Evolutionary conservation across 345 rosid genomes (phyloP).

Genomic region (Nephelium lappaceum): DNA sequence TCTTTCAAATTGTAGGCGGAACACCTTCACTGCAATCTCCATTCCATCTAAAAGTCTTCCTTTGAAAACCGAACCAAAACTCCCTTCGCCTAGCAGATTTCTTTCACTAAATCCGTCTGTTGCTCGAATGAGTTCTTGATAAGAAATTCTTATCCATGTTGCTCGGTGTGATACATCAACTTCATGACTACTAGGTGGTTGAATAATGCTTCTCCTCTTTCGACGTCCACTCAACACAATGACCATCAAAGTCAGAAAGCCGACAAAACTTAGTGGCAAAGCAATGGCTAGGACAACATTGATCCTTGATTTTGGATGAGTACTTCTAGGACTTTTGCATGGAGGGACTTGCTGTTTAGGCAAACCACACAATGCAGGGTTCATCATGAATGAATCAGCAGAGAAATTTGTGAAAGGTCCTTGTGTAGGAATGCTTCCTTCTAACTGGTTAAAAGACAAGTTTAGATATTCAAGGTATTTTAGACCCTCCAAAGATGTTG

Average conservation of each 20-base stretch:
- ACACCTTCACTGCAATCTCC: too few species aligned
- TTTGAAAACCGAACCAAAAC: too few species aligned
- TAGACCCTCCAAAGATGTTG: conserved; percentile 26
- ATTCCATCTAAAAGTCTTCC: too few species aligned
- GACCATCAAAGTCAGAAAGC: neutral
- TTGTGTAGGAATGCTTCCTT: conserved; percentile 20
- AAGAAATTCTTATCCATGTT: neutral
- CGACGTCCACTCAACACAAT: neutral
- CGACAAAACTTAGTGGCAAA: neutral
- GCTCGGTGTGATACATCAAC: neutral
- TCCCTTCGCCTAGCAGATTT: too few species aligned
- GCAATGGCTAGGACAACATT: neutral
- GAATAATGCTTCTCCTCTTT: neutral
- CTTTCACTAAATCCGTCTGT: too few species aligned
- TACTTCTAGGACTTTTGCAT: too few species aligned
- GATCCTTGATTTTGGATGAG: neutral
- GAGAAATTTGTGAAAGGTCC: conserved; percentile 26
- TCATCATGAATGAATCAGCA: neutral
- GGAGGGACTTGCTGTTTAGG: too few species aligned
- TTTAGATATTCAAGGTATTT: neutral
- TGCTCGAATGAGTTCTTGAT: too few species aligned
- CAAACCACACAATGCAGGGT: too few species aligned
- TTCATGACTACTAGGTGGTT: neutral
- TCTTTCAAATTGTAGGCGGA: too few species aligned
- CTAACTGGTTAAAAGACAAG: neutral